Evolutionary conservation across 176 grass and related monocot species (phyloP), one percentile per base, ranked within the genome.

Genomic region (Panicum miliaceum): DNA sequence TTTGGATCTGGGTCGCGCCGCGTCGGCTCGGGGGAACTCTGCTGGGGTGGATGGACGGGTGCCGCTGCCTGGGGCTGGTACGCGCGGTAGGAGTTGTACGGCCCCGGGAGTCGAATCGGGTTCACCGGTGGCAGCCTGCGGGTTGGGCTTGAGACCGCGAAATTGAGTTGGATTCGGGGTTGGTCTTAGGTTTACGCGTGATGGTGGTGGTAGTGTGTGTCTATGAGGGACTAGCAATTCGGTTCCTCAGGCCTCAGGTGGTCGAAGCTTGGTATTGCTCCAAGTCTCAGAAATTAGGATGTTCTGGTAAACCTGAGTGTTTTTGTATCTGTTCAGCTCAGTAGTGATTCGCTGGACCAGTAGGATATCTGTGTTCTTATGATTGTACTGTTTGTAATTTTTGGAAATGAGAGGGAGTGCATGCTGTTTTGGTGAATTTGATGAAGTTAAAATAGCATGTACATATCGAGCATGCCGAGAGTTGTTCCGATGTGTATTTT

Each of bases 1-100:
- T 46, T 88, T 48, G 85, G 85, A 89, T 92, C 83, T 86, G 89
- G 71, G 14, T 19, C n/a, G 37, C 14, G 68, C 46, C 27, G 45
- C 63, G 34, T 22, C 63, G 43, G 64, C 34, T 48, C 20, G 40
- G 48, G 78, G 38, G 12, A 48, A 48, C 42, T 35, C 26, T 6
- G 53, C 69, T 47, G 20, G 4, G 3, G 19, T 2, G 23, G 42
- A 37, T 42, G 48, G 36, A 13, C 53, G 46, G 53, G 23, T 34
- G 61, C 22, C 38, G 60, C 29, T 13, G 34, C 64, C 61, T 51
- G 7, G 35, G 19, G 43, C 67, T 6, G 27, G 76, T 7, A 64
- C 3, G 19, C 11, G 19, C 43, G 42, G 45, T 52, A 12, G 78
- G 46, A 47, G 32, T 9, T 43, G 23, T 45, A 46, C 57, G 75